Base-by-base conservation (phyloP, 345 rosid species). In the Lepidium africanum region DNA sequence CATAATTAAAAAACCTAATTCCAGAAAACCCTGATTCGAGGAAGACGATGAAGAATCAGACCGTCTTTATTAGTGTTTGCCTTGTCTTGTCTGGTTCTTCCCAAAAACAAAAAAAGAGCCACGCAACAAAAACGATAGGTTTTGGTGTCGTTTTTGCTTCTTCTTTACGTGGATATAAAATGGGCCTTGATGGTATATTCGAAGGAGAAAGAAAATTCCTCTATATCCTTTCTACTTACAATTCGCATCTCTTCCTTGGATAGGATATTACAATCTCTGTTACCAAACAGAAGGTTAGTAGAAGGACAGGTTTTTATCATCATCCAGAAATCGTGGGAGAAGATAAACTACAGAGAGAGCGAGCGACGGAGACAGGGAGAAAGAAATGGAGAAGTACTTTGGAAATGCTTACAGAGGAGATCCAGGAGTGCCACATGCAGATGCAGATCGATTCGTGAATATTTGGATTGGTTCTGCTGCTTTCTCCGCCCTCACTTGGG, bases 401-500 rank as follows among this genome's bases (percentile, higher is more conserved):
- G 95, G 96, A 41, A 89, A 84, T 59, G 96, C 98, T 0, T 92
- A 92, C 78, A 81, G 92, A 66, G 98, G 96, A 15, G 98, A 92
- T 78, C 95, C 96, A 16, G 96, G 96, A 30, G 98, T 92, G 58
- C 98, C 98, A 13, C 98, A 92, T 66, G 84, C 96, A 0, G 86
- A 76, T 61, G 79, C 84, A 5, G 92, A 86, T 13, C 82, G 87
- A 15, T 92, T 87, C 73, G 69, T 50, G 65, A 89, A 89, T 67
- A 92, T 89, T 70, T 92, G 98, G 98, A 80, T 92, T 40, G 96
- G 94, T 16, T 82, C 98, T 10, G 80, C 74, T 67, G 88, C 81
- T 12, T 89, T 87, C 84, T 87, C 96, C 8, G 85, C 13, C 10
- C 75, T 85, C 65, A 84, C 92, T 19, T 87, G 82, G 83, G 12